phyloP scores from a whole-genome alignment of 2,329 filamentous ascomycete species.

The Xylaria digitata region DNA sequence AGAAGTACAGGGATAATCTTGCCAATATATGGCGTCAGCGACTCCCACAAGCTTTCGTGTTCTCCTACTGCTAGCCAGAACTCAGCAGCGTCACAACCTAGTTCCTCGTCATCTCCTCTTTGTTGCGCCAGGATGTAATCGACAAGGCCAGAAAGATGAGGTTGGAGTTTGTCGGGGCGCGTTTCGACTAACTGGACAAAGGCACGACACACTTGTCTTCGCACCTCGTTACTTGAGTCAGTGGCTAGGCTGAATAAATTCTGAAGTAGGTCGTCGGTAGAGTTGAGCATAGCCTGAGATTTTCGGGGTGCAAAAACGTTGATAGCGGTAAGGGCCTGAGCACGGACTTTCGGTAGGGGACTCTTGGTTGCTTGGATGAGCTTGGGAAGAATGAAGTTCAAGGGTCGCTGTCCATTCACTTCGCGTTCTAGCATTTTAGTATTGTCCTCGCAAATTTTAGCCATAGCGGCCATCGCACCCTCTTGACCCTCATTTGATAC shows the following conservation, averaged over 20 bases:
- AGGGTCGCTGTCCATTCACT: slow-evolving; percentile 86
- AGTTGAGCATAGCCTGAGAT: slow-evolving; percentile 82
- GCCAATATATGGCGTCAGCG: slow-evolving; percentile 79
- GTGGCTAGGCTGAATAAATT: slow-evolving; percentile 84
- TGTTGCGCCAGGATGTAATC: slow-evolving; percentile 95
- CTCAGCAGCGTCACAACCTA: slow-evolving; percentile 94
- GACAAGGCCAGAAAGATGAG: slow-evolving; percentile 87
- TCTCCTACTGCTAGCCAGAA: slow-evolving; percentile 97
- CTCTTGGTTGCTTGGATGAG: slow-evolving; percentile 87
- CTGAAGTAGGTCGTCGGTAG: slow-evolving; percentile 83
- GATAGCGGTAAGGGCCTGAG: slow-evolving; percentile 83
- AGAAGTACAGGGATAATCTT: slow-evolving; percentile 92
- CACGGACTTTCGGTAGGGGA: slow-evolving; percentile 79
- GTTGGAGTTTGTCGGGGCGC: slow-evolving; percentile 87
- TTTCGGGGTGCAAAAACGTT: slow-evolving; percentile 92
- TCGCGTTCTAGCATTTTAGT: slow-evolving; percentile 86
- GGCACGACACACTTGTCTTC: slow-evolving; percentile 90
- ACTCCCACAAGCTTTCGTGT: slow-evolving; percentile 80
- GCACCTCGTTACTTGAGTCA: slow-evolving; percentile 83
- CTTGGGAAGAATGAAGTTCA: slow-evolving; percentile 90
- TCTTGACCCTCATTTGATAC: slow-evolving; percentile 81
- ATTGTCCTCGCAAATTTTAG: slow-evolving; percentile 98
- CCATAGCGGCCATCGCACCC: slow-evolving; percentile 89
- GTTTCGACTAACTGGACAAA: slow-evolving; percentile 94
- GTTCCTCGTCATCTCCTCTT: slow-evolving; percentile 84